Evolutionary conservation across 192 early-diverging fungal genomes (phyloP), one percentile per base, ranked within the genome.

Genomic region (Oehlia diaphana): DNA sequence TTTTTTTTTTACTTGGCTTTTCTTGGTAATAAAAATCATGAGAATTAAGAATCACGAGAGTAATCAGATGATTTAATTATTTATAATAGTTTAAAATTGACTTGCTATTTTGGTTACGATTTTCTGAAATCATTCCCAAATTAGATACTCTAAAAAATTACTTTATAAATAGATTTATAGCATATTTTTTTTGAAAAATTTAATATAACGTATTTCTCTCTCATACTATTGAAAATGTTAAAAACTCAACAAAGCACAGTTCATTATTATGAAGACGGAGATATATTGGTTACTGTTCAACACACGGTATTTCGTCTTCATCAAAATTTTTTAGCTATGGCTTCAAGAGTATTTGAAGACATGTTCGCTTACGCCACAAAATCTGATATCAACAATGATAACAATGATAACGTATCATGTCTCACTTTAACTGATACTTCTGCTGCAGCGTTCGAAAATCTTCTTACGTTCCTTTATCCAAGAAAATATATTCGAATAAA

Each of bases 261-360:
- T 67, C 65, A 67, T 67, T 67, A 67, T 67, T 67, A 67, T 35
- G 28, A 67, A 26, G 65, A 67, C 19, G 65, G 65, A 21, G 65
- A 67, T 67, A 12, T 67, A 31, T 33, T 67, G 16, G 13, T 67
- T 9, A 67, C 6, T 26, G 65, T 35, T 16, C 12, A 67, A 16
- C 16, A 67, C 4, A 67, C 9, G 0, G 4, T 16, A 10, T 67
- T 33, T 67, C 23, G 33, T 33, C 28, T 67, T 33, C 65, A 67
- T 35, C 65, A 28, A 33, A 33, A 12, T 35, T 33, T 67, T 4
- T 67, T 67, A 23, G 33, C 65, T 28, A 67, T 35, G 23, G 65
- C 65, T 16, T 71, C 69, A 71, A 71, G 9, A 28, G 33, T 71
- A 23, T 71, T 71, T 44, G 21, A 71, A 39, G 69, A 71, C 69